Percentiles rank a stretch among this genome's conserved stretches.
phyloP scores from a whole-genome alignment of 169 alveolate genomes.

The Eimeria mitis region DNA sequence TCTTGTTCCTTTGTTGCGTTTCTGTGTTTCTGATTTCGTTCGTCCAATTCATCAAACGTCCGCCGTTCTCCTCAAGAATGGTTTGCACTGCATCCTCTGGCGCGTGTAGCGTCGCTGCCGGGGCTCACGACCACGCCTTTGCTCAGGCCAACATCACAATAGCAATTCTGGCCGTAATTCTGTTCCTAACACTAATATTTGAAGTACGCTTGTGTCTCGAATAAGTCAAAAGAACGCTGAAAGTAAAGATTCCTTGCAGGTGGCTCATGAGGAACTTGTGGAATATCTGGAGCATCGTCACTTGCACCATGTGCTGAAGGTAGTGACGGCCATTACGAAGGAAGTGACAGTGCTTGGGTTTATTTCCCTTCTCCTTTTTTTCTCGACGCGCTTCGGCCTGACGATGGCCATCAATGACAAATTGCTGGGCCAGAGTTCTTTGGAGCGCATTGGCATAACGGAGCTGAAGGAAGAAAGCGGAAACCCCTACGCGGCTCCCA shows the following conservation, averaged over 20 bases:
- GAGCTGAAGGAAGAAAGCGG: slow-evolving; percentile 79
- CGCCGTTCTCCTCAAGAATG: neutral
- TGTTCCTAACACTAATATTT: slow-evolving; percentile 66
- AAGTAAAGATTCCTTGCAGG: neutral
- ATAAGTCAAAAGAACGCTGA: neutral
- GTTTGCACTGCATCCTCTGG: slow-evolving; percentile 32
- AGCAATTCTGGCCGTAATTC: slow-evolving; percentile 49
- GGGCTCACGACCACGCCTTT: slow-evolving; percentile 33
- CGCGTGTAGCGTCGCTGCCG: slow-evolving; percentile 8
- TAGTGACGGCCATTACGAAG: slow-evolving; percentile 63
- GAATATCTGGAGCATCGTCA: slow-evolving; percentile 46
- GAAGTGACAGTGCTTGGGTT: slow-evolving; percentile 82
- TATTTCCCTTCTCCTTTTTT: slow-evolving; percentile 72
- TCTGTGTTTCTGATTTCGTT: neutral
- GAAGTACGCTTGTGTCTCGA: slow-evolving; percentile 22
- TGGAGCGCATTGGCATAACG: slow-evolving; percentile 71
- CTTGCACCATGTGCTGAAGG: slow-evolving; percentile 75
- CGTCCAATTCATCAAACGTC: neutral
- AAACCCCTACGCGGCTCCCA: slow-evolving; percentile 82
- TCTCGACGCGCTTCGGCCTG: slow-evolving; percentile 68
- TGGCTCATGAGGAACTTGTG: slow-evolving; percentile 61
- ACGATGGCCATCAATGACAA: slow-evolving; percentile 75
- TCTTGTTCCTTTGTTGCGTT: neutral
- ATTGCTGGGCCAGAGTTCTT: slow-evolving; percentile 66
- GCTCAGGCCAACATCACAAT: slow-evolving; percentile 30